phyloP scores from a whole-genome alignment of 2,329 filamentous ascomycete genomes.

The Hypomyces rosellus region DNA sequence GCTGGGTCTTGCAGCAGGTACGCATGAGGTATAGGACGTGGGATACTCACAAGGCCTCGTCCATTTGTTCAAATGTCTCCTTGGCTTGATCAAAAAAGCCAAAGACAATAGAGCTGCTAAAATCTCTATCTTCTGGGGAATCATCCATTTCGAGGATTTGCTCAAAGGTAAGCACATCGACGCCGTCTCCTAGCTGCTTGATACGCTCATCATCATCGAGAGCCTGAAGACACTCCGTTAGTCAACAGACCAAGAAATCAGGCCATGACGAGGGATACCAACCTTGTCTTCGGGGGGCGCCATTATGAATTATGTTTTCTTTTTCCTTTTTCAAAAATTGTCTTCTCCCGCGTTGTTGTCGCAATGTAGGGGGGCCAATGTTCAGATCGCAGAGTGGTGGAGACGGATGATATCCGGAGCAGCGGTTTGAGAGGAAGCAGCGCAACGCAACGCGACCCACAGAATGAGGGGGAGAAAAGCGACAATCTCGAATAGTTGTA shows the following conservation, averaged over 20 bases:
- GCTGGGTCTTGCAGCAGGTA: too few species aligned
- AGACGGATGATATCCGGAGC: conserved; percentile 5
- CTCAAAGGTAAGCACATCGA: conserved; percentile 77
- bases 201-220: conserved; percentile 43
- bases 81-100: conserved; percentile 92
- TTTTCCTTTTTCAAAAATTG: too few species aligned
- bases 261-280: conserved; percentile 10
- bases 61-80: conserved; percentile 79
- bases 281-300: conserved; percentile 29
- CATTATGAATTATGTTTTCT: conserved; percentile 20
- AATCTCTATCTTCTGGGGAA: conserved; percentile 68
- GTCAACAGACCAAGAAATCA: not conserved
- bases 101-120: conserved; percentile 81
- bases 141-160: conserved; percentile 99
- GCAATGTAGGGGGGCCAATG: conserved; percentile 1
- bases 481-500: not conserved
- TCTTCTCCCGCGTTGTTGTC: not conserved
- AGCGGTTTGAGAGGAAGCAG: conserved; percentile 3
- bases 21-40: not conserved
- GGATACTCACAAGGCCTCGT: conserved; percentile 66
- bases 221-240: conserved; percentile 27
- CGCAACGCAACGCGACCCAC: not conserved
- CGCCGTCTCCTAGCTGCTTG: conserved; percentile 61
- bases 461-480: not conserved
- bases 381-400: conserved; percentile 4